Percentiles rank a stretch among this genome's conserved stretches.
Evolutionary conservation across 2,329 filamentous ascomycete genomes (phyloP).

Genomic region (Teratosphaeria pseudoeucalypti): DNA sequence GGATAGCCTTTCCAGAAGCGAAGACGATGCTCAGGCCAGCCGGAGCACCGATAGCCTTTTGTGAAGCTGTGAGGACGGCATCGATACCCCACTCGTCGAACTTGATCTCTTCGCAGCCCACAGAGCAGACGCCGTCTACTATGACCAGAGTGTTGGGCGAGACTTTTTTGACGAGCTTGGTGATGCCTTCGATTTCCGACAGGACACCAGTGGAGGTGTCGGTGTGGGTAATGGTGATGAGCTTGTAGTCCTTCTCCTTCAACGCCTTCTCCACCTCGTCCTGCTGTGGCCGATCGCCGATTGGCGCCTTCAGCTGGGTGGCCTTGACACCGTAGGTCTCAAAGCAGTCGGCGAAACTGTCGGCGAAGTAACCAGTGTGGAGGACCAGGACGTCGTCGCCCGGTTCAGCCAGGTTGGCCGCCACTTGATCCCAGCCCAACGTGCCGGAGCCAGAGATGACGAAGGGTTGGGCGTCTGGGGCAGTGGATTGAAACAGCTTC

Average conservation of each 20-base stretch:
- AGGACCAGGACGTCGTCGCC: slow-evolving; percentile 87
- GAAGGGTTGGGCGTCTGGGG: slow-evolving; percentile 76
- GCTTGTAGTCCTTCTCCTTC: slow-evolving; percentile 84
- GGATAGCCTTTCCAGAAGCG: slow-evolving; percentile 79
- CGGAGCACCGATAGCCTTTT: slow-evolving; percentile 94
- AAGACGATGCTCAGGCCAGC: slow-evolving; percentile 91
- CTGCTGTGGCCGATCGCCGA: slow-evolving; percentile 78
- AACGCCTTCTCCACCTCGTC: slow-evolving; percentile 81
- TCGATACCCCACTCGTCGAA: slow-evolving; percentile 95
- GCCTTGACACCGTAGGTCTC: slow-evolving; percentile 82
- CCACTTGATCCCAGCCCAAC: slow-evolving; percentile 90
- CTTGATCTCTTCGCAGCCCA: slow-evolving; percentile 87
- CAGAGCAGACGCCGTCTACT: slow-evolving; percentile 94
- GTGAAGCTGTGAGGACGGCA: slow-evolving; percentile 83
- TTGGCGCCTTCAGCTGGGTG: slow-evolving; percentile 78
- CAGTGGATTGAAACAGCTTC: slow-evolving; percentile 85
- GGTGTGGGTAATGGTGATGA: slow-evolving; percentile 90
- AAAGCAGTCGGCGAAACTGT: slow-evolving; percentile 88
- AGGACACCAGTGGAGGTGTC: slow-evolving; percentile 95
- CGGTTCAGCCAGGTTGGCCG: slow-evolving; percentile 82
- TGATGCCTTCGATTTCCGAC: slow-evolving; percentile 75
- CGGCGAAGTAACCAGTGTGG: slow-evolving; percentile 94
- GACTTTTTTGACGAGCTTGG: slow-evolving; percentile 72
- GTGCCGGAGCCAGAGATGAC: slow-evolving; percentile 91
- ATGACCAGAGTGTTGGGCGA: slow-evolving; percentile 86